Percentiles rank a stretch among this genome's conserved stretches.
Evolutionary conservation across 2,329 filamentous ascomycete genomes (phyloP).

Genomic region (Chrysoporthe puriensis): DNA sequence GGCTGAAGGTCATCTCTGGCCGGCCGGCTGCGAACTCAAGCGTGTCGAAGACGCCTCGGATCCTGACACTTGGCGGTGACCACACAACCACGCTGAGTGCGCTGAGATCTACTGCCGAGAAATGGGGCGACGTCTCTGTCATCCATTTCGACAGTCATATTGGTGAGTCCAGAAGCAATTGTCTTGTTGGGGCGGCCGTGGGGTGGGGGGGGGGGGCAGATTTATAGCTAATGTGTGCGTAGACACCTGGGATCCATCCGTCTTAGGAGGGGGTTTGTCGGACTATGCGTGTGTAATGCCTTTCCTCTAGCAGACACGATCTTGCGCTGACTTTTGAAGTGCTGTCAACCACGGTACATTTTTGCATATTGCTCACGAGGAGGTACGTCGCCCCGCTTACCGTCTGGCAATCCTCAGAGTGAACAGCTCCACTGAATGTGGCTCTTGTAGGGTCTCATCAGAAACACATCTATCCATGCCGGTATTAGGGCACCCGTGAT

Average conservation of each 20-base stretch:
- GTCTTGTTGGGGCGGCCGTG: background rate
- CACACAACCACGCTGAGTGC: constrained; percentile 67
- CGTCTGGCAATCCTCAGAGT: background rate
- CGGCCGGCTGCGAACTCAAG: constrained; percentile 46
- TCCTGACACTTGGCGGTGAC: constrained; percentile 67
- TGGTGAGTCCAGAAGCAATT: constrained; percentile 35
- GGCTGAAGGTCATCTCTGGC: constrained; percentile 29
- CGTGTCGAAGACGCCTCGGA: constrained; percentile 49
- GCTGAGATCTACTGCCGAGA: constrained; percentile 59
- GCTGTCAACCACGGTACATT: constrained; percentile 62
- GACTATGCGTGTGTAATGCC: constrained; percentile 56
- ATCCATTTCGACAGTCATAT: constrained; percentile 70
- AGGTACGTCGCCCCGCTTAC: constrained; percentile 36
- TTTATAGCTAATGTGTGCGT: background rate
- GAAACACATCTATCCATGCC: constrained; percentile 63
- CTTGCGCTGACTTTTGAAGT: background rate
- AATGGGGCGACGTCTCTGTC: constrained; percentile 63
- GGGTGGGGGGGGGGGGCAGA: too few relatives aligned
- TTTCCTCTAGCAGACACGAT: background rate
- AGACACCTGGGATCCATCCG: constrained; percentile 72
- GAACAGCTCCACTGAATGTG: background rate
- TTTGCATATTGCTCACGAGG: constrained; percentile 64
- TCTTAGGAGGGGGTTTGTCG: constrained; percentile 56
- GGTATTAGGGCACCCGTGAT: constrained; percentile 60
- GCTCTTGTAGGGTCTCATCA: constrained; percentile 47